phyloP scores from a whole-genome alignment of 768 basidiomycete species.

The Termitomyces sp. region DNA sequence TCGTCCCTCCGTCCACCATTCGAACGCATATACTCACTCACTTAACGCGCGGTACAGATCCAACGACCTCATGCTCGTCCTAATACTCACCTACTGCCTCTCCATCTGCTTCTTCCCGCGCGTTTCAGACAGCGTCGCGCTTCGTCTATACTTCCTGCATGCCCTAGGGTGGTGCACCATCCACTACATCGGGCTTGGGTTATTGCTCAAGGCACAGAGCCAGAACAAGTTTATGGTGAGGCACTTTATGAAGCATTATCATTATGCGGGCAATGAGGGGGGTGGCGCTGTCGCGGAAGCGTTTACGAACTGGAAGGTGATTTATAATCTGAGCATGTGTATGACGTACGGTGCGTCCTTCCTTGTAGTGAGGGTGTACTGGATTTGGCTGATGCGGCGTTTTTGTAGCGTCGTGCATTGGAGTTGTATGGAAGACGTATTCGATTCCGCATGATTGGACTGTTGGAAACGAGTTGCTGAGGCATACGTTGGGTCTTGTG shows the following conservation, averaged over 20 bases:
- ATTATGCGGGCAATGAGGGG: conserved; percentile 72
- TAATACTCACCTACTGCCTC: conserved; percentile 71
- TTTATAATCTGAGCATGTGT: conserved; percentile 89
- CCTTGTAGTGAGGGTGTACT: not conserved
- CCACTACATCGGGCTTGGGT: conserved; percentile 86
- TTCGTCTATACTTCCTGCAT: conserved; percentile 78
- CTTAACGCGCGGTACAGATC: conserved; percentile 48
- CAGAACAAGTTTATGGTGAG: conserved; percentile 85
- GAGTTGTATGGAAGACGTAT: conserved; percentile 91
- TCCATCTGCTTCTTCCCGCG: conserved; percentile 57
- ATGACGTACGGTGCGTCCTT: conserved; percentile 83
- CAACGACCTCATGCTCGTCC: conserved; percentile 77
- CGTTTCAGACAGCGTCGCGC: conserved; percentile 44
- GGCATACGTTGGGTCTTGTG: conserved; percentile 87
- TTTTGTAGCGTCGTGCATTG: conserved; percentile 72
- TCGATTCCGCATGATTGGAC: conserved; percentile 81
- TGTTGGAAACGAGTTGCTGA: conserved; percentile 80
- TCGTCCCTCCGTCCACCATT: not conserved
- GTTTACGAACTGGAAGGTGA: conserved; percentile 91
- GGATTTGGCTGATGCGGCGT: not conserved
- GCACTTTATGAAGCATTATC: conserved; percentile 94
- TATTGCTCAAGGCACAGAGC: conserved; percentile 82
- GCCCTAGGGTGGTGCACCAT: conserved; percentile 84
- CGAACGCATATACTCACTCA: not conserved
- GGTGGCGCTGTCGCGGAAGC: conserved; percentile 89